These are phyloP conservation scores for Boletales sp. DNA, from an alignment of 768 basidiomycete genomes.

Conservation along the genomic window DNA sequence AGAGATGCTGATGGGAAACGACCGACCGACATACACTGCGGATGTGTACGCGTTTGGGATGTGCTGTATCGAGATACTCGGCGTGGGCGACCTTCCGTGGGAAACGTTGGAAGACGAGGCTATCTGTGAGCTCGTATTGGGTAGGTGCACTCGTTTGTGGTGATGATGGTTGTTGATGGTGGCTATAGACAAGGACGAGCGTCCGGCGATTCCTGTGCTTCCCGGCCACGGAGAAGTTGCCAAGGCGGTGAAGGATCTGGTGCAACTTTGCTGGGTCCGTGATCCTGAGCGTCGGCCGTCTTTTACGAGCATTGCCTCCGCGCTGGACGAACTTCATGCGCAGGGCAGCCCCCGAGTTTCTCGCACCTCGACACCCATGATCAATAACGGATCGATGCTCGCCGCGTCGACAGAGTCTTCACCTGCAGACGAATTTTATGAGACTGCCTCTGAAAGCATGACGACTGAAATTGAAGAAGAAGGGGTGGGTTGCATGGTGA, in stretches of 20 bases:
- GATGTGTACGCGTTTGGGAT: conserved; percentile 74
- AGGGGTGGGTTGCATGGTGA: conserved; percentile 9
- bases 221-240: conserved; percentile 32
- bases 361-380: neutral
- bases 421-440: conserved; percentile 22
- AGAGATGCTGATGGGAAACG: conserved; percentile 52
- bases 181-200: conserved; percentile 44
- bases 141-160: conserved; percentile 30
- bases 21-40: conserved; percentile 46
- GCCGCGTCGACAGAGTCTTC: conserved; percentile 13
- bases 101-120: conserved; percentile 45
- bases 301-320: conserved; percentile 47
- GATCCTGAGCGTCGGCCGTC: conserved; percentile 49
- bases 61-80: conserved; percentile 59
- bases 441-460: conserved; percentile 27
- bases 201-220: conserved; percentile 44
- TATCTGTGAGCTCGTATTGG: conserved; percentile 48
- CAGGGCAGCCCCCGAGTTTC: conserved; percentile 1
- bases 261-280: conserved; percentile 55
- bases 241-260: conserved; percentile 37
- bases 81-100: conserved; percentile 63
- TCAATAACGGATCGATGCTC: neutral
- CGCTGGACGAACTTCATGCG: conserved; percentile 45
- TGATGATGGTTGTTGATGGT: conserved; percentile 17
- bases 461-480: conserved; percentile 14